These are phyloP conservation scores for Backusella macrospora DNA, from an alignment of 192 early-diverging fungal species.

Conservation along the genomic window DNA sequence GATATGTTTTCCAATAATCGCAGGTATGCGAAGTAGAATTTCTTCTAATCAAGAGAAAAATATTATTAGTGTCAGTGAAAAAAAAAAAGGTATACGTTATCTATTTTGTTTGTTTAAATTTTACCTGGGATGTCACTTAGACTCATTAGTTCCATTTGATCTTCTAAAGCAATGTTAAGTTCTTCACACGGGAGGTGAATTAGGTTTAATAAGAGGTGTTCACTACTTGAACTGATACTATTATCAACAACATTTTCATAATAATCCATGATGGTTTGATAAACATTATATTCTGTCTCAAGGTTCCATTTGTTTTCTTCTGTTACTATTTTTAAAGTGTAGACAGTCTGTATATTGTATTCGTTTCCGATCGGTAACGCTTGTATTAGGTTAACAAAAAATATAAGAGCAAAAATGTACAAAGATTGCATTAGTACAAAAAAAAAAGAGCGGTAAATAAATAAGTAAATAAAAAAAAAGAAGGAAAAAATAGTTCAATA, in stretches of 20 bases:
- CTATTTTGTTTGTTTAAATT: not conserved
- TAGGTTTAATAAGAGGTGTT: not conserved
- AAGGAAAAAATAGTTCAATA: not conserved
- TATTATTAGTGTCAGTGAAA: not conserved
- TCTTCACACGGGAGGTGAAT: not conserved
- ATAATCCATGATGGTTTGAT: not conserved
- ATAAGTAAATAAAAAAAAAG: not conserved
- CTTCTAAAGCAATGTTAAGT: not conserved
- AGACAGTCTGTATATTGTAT: not conserved
- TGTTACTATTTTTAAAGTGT: not conserved
- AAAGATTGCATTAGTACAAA: constrained; percentile 1
- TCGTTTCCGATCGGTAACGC: not conserved
- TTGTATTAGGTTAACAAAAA: not conserved
- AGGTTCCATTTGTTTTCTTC: not conserved
- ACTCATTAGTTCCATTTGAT: not conserved
- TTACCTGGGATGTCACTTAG: constrained; percentile 1
- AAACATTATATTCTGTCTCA: constrained; percentile 11
- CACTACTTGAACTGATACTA: constrained; percentile 3
- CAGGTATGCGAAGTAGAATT: not conserved
- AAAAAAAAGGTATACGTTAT: not conserved
- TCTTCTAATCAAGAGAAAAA: not conserved
- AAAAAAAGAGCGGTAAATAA: not conserved
- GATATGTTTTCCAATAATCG: constrained; percentile 12
- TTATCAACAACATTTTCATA: constrained; percentile 7
- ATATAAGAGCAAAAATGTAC: not conserved